These are phyloP conservation scores for Hypoxylon cercidicola DNA, from an alignment of 495 filamentous ascomycete genomes.

Conservation along the genomic window DNA sequence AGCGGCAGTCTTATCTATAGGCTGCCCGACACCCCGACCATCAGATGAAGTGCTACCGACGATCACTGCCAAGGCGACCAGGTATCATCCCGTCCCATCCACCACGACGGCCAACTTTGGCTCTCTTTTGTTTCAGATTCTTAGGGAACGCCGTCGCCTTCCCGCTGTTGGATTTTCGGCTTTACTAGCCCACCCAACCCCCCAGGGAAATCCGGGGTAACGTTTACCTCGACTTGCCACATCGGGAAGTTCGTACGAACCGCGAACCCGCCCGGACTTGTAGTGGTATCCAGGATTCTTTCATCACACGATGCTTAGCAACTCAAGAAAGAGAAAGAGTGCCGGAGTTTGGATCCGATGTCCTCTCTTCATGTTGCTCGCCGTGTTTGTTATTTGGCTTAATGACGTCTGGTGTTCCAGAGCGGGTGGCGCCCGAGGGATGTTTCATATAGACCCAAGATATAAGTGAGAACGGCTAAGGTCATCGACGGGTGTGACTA, in stretches of 20 bases:
- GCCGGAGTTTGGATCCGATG: not conserved
- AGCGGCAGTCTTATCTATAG: too few relatives aligned
- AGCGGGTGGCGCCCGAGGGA: not conserved
- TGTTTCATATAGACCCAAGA: constrained; percentile 9
- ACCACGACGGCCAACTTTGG: constrained; percentile 23
- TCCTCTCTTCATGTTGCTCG: not conserved
- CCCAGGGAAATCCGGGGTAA: constrained; percentile 34
- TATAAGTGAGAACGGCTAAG: not conserved
- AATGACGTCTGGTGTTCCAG: not conserved
- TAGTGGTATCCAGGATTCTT: constrained; percentile 10
- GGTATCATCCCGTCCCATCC: constrained; percentile 25
- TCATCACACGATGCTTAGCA: constrained; percentile 18
- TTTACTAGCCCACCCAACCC: constrained; percentile 12
- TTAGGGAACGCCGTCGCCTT: constrained; percentile 4
- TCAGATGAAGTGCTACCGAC: constrained; percentile 35
- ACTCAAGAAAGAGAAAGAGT: not conserved
- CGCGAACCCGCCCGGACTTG: constrained; percentile 23
- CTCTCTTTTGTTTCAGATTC: constrained; percentile 35
- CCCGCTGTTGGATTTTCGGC: constrained; percentile 12
- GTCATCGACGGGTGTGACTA: not conserved
- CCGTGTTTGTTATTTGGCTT: not conserved
- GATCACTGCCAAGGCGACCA: constrained; percentile 35
- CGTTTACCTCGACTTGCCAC: constrained; percentile 35
- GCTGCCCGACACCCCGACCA: constrained; percentile 17
- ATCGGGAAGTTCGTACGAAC: constrained; percentile 32